Conservation (phyloP, 257 asterid species). For the Nicotiana knightiana region DNA sequence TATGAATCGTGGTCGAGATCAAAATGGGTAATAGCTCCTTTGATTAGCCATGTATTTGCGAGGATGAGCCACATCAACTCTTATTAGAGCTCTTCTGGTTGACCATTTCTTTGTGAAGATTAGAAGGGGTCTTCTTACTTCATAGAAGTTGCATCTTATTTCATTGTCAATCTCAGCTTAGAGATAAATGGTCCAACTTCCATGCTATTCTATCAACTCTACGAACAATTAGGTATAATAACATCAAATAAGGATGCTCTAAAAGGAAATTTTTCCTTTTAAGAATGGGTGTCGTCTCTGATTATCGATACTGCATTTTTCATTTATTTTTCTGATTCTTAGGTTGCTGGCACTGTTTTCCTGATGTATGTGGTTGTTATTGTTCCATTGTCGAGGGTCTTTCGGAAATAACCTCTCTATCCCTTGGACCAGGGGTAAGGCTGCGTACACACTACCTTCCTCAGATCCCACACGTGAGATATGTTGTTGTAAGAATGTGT, state of each 20-base stretch:
- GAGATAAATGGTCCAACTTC: not conserved
- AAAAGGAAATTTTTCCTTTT: not conserved
- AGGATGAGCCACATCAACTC: not conserved
- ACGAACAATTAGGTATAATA: not conserved
- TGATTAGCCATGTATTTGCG: not conserved
- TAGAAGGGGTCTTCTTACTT: not conserved
- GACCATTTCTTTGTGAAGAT: not conserved
- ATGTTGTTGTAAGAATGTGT: not conserved
- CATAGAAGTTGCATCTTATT: not conserved
- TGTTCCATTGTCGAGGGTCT: too few relatives aligned
- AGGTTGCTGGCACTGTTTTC: too few relatives aligned
- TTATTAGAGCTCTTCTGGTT: not conserved
- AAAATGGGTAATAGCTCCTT: not conserved
- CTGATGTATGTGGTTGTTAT: too few relatives aligned
- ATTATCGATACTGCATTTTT: too few relatives aligned
- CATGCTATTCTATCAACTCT: slow-evolving; percentile 1
- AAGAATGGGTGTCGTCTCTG: not conserved
- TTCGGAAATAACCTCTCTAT: too few relatives aligned
- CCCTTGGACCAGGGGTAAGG: too few relatives aligned
- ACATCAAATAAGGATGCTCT: not conserved
- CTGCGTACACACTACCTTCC: too few relatives aligned
- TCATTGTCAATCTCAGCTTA: not conserved
- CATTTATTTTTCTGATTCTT: too few relatives aligned
- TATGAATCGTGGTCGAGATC: not conserved
- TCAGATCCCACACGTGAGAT: too few relatives aligned